Evolutionary conservation across 352 stramenopile genomes (phyloP).

Genomic region (Phytophthora brassicae): DNA sequence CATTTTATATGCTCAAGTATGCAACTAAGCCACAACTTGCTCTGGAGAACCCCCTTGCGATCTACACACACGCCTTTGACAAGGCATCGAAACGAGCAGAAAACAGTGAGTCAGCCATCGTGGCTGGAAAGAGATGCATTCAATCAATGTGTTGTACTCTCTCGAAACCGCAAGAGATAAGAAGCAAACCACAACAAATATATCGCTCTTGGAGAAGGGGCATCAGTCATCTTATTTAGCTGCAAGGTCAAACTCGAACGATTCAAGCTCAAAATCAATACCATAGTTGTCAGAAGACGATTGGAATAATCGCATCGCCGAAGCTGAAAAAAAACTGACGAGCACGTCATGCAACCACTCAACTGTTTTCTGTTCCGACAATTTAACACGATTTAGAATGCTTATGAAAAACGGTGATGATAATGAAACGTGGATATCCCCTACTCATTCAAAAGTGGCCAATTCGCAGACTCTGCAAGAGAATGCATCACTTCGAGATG

Average conservation of each 20-base stretch:
- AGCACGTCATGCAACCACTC: background rate
- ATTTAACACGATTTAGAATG: background rate
- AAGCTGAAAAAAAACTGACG: background rate
- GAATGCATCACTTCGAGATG: conserved; percentile 17
- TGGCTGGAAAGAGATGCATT: conserved; percentile 5
- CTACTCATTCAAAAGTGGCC: background rate
- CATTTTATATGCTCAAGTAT: conserved; percentile 14
- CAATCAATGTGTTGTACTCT: conserved; percentile 14
- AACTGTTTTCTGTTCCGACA: background rate
- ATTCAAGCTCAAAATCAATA: background rate
- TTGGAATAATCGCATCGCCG: background rate
- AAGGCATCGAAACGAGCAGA: background rate
- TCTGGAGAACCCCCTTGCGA: conserved; percentile 7
- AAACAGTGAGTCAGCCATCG: background rate
- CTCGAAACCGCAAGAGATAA: conserved; percentile 10
- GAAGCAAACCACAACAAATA: background rate
- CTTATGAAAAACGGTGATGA: background rate
- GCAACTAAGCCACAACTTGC: conserved; percentile 2
- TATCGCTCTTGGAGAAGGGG: conserved; percentile 1
- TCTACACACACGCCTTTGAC: conserved; percentile 4
- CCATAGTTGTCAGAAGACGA: background rate
- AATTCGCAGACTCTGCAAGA: background rate
- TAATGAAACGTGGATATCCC: background rate
- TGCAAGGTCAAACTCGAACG: background rate
- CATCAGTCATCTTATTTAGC: background rate